Evolutionary conservation across 805 yeast species (phyloP), one percentile per base, ranked within the genome.

Genomic region (Candida namnaoensis): DNA sequence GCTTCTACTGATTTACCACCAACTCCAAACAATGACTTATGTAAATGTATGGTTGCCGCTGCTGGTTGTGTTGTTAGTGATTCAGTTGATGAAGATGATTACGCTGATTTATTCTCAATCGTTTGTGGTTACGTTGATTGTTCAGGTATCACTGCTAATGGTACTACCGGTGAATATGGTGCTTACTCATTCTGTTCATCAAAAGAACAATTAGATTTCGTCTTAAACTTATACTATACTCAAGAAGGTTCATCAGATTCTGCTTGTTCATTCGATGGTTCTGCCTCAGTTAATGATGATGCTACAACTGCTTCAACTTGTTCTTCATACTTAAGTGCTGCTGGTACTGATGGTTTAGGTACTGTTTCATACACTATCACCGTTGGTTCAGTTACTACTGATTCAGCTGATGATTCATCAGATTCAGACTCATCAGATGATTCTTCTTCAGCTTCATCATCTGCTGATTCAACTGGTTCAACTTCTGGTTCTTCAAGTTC

Each of bases 1-100:
- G 93, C 88, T 42, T 60, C 78, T 30, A 69, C 81, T n/a, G 62
- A 55, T 30, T 69, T 84, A 57, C 95, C 95, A 54, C 95, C 93
- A 62, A 80, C 88, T 41, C 95, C 95, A 49, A 72, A 82, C 54
- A 58, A 71, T 39, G 70, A 59, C 37, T 67, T 74, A 42, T 84
- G 93, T 71, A 65, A 71, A 45, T 84, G 95, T 69, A 68, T 82
- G 67, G 55, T 70, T 32, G 51, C 53, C 26, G 64, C 88, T 11
- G 66, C 73, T 50, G 41, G 61, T 23, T 84, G 95, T 75, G 82
- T 80, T 47, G 74, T 84, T 42, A 49, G 65, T 32, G 75, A 67
- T 46, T 68, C 64, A 47, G 84, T 82, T 44, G 69, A 65, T 44
- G 51, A 54, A 13, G 71, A 70, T 4, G 81, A 82, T 53, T 84